phyloP scores from a whole-genome alignment of 2,329 filamentous ascomycete genomes.

The Pseudogymnoascus sp. region DNA sequence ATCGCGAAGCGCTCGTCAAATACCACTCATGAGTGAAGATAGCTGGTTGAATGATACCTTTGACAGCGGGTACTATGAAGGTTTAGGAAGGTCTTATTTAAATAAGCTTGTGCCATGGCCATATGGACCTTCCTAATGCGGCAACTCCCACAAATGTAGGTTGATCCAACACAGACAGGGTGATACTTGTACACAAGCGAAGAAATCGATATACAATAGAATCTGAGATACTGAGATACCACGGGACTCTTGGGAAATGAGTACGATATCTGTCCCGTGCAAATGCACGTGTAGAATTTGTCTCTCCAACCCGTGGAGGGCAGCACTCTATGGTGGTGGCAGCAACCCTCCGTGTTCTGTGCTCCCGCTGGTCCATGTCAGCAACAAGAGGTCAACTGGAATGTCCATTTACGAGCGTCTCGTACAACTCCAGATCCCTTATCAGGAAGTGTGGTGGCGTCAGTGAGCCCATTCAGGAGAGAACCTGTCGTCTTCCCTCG shows the following conservation, averaged over 20 bases:
- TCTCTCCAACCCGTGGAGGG: not conserved
- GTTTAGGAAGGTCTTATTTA: not conserved
- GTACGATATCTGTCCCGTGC: not conserved
- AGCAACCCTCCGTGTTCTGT: not conserved
- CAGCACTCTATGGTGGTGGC: not conserved
- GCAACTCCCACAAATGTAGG: no score
- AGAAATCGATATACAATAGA: not conserved
- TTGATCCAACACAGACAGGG: not conserved
- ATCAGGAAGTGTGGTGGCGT: no score
- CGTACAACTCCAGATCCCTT: not conserved
- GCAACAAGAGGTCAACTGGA: not conserved
- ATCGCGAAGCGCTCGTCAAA: not conserved
- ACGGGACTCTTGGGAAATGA: not conserved
- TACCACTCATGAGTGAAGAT: not conserved
- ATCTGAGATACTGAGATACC: not conserved
- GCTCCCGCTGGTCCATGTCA: not conserved
- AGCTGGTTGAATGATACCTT: not conserved
- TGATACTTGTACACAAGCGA: not conserved
- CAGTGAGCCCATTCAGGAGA: not conserved
- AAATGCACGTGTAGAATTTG: not conserved
- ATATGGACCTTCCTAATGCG: conserved; percentile 2
- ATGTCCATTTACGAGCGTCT: not conserved
- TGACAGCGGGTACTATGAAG: not conserved
- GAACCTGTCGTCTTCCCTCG: not conserved
- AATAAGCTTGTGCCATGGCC: not conserved